These are phyloP conservation scores for Nectriaceae sp. DNA, from an alignment of 2,329 filamentous ascomycete species.

Conservation along the genomic window DNA sequence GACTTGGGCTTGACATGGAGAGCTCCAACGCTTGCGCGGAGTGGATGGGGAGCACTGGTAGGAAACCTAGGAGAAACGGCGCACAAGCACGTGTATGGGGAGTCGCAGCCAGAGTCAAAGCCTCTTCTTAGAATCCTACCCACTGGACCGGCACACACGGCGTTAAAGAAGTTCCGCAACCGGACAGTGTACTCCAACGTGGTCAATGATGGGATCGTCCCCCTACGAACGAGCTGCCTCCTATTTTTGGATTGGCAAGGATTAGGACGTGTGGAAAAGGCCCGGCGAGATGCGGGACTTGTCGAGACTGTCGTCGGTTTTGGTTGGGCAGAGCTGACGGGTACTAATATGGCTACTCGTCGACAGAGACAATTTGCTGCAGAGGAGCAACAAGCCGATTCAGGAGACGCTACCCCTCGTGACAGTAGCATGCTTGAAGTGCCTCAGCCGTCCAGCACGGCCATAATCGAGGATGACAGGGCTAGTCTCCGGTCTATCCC, in stretches of 20 bases:
- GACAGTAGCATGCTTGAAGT: constrained; percentile 55
- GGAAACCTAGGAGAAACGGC: constrained; percentile 66
- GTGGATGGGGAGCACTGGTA: constrained; percentile 86
- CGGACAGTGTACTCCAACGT: constrained; percentile 95
- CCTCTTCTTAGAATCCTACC: constrained; percentile 86
- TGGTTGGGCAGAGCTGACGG: constrained; percentile 91
- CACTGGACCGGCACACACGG: constrained; percentile 85
- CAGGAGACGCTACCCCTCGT: constrained; percentile 37
- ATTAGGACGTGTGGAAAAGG: constrained; percentile 89
- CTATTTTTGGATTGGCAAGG: constrained; percentile 97
- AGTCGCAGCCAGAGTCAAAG: constrained; percentile 73
- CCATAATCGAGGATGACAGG: constrained; percentile 67
- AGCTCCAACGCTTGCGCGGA: constrained; percentile 80
- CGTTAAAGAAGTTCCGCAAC: constrained; percentile 84
- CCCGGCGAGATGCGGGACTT: constrained; percentile 84
- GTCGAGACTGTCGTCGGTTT: constrained; percentile 92
- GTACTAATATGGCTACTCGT: constrained; percentile 57
- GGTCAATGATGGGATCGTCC: constrained; percentile 96
- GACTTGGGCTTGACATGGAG: constrained; percentile 95
- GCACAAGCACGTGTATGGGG: constrained; percentile 31
- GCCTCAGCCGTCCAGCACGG: constrained; percentile 68
- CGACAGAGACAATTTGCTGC: constrained; percentile 45
- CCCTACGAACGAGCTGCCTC: constrained; percentile 91
- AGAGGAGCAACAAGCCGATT: constrained; percentile 34
- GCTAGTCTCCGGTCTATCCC: constrained; percentile 54